Evolutionary conservation across 2,329 filamentous ascomycete species (phyloP).

Genomic region (Beauveria rudraprayagi): DNA sequence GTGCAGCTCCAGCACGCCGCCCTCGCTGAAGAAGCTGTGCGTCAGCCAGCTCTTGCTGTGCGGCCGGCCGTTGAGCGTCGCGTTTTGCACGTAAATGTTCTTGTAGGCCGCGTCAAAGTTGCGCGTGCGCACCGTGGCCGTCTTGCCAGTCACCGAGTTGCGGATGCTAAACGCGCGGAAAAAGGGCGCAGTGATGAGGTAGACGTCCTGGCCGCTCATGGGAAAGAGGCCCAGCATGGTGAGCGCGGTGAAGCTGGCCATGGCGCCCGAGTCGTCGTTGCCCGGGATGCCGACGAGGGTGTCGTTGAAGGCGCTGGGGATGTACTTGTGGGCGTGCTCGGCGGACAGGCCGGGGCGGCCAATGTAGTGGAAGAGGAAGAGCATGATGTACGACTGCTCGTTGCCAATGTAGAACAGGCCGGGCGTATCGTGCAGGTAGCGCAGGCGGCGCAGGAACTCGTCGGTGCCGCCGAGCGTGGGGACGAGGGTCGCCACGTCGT

Average conservation of each 20-base stretch:
- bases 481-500: slow-evolving; percentile 42
- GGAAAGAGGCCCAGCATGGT: slow-evolving; percentile 47
- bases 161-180: slow-evolving; percentile 37
- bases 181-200: slow-evolving; percentile 44
- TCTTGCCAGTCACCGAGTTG: slow-evolving; percentile 19
- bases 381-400: slow-evolving; percentile 43
- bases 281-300: slow-evolving; percentile 49
- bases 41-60: slow-evolving; percentile 53
- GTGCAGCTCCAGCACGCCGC: slow-evolving; percentile 43
- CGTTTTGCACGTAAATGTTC: slow-evolving; percentile 52
- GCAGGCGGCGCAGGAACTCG: slow-evolving; percentile 50
- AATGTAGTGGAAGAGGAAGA: slow-evolving; percentile 56
- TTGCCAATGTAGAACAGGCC: slow-evolving; percentile 64
- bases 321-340: slow-evolving; percentile 53
- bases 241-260: slow-evolving; percentile 44
- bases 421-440: slow-evolving; percentile 53
- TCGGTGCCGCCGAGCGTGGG: slow-evolving; percentile 48
- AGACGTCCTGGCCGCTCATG: slow-evolving; percentile 45
- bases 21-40: slow-evolving; percentile 51
- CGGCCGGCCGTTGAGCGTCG: slow-evolving; percentile 43
- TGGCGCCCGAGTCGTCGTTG: slow-evolving; percentile 46
- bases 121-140: slow-evolving; percentile 22
- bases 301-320: slow-evolving; percentile 61
- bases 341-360: slow-evolving; percentile 51
- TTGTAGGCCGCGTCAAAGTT: slow-evolving; percentile 36